Base-by-base conservation (phyloP, 371 early-diverging fungal species). In the Mucor racemosus region DNA sequence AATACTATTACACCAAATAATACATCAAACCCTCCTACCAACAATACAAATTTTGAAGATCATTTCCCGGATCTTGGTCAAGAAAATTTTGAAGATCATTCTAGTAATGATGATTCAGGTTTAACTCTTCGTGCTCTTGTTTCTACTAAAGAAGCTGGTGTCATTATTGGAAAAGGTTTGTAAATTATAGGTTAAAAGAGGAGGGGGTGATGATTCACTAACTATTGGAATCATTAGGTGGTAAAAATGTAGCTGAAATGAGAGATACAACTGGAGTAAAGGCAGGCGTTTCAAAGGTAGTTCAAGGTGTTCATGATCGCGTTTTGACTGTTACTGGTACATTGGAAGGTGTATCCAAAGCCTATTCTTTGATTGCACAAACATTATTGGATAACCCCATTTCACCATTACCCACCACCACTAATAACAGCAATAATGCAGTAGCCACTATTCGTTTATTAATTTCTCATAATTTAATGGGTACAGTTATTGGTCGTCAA, bases 131-230 rank as follows among this genome's bases (percentile, higher is more conserved):
- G 96, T 50, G 91, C 94, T 15, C 82, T 95, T 13, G 91, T 95
- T 15, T 86, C 92, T 34, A 92, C 95, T 71, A 94, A 93, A 78
- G 97, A 97, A 75, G 97, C 98, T 36, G 97, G 92, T 68, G 90
- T 96, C 39, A 91, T 97, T 65, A 97, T 97, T 70, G 98, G 98
- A 58, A 94, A 93, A 83, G 82, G 26, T 26, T 26, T 26, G 26
- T 26, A 26, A 26, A 26, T 26, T 26, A 26, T 26, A 26, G 3
- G 1, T 26, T 26, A 26, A 26, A 26, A 26, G 3, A 3, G 26
- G 26, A 26, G 26, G 26, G 26, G 26, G 26, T 26, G 26, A 26
- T 26, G 26, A 26, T 26, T 26, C 26, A 26, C 26, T 26, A 26
- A 26, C 26, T 26, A 26, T 26, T 26, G 26, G 3, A 26, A 26